These are phyloP conservation scores for Stipa capillata DNA, from an alignment of 176 grass and related monocot genomes.

Conservation along the genomic window DNA sequence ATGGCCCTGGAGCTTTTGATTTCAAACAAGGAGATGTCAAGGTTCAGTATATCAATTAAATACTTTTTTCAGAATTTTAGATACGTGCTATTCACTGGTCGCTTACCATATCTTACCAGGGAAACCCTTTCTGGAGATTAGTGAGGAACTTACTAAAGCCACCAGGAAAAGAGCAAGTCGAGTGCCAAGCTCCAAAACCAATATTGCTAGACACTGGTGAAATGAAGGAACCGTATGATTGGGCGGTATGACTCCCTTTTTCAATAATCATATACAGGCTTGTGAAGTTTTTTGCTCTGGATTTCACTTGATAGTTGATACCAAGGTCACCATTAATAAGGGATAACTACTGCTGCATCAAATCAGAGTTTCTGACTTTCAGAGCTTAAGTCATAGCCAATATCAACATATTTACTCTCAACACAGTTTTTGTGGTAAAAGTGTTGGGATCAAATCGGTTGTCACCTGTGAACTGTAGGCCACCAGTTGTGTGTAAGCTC, in stretches of 20 bases:
- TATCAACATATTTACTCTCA: not conserved
- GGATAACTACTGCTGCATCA: not conserved
- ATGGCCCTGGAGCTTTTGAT: conserved; percentile 97
- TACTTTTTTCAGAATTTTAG: not conserved
- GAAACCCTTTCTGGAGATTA: conserved; percentile 92
- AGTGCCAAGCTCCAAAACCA: conserved; percentile 89
- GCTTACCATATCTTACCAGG: conserved; percentile 40
- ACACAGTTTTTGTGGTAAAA: not conserved
- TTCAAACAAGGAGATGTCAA: conserved; percentile 88
- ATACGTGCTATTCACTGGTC: conserved; percentile 10
- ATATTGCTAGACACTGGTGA: conserved; percentile 97
- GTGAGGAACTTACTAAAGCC: conserved; percentile 78
- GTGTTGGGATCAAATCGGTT: not conserved
- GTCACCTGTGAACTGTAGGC: not conserved
- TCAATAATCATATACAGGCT: not conserved
- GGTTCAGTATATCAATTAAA: conserved; percentile 44
- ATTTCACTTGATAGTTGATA: conserved; percentile 3
- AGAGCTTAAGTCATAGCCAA: not conserved
- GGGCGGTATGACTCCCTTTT: conserved; percentile 65
- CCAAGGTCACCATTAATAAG: not conserved
- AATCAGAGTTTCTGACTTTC: not conserved
- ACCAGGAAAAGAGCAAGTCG: conserved; percentile 70
- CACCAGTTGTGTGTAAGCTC: not conserved
- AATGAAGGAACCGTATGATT: conserved; percentile 90
- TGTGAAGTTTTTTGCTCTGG: not conserved